These are phyloP conservation scores for Leishmania lainsoni DNA, from an alignment of 208 protist genomes.

Conservation along the genomic window DNA sequence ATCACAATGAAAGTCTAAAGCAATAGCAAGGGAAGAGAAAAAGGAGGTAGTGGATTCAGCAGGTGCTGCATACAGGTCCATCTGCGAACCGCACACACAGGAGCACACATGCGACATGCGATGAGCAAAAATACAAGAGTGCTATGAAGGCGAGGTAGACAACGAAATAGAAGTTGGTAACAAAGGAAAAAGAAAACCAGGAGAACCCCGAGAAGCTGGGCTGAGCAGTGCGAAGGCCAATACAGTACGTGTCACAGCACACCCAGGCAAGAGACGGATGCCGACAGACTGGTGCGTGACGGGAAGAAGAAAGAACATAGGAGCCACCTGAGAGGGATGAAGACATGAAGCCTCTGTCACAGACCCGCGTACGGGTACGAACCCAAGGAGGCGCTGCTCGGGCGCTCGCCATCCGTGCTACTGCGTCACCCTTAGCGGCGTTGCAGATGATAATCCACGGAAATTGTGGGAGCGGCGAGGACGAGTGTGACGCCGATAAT, in stretches of 20 bases:
- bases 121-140: not conserved
- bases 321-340: not conserved
- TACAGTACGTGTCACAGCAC: not conserved
- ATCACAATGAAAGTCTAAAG: not conserved
- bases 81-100: not conserved
- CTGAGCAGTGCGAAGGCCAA: not conserved
- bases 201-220: not conserved
- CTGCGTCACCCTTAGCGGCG: not conserved
- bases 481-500: constrained; percentile 30
- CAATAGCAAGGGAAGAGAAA: not conserved
- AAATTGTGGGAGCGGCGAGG: constrained; percentile 7
- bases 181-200: not conserved
- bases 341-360: not conserved
- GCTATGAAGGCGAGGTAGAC: not conserved
- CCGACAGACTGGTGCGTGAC: not conserved
- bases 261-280: not conserved
- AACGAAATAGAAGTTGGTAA: not conserved
- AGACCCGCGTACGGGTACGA: not conserved
- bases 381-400: not conserved
- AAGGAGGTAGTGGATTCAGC: not conserved
- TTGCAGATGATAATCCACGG: constrained; percentile 10
- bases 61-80: too few species aligned
- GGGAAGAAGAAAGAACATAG: not conserved
- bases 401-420: not conserved
- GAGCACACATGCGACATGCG: too few species aligned